Base-by-base conservation (phyloP, 495 filamentous ascomycete species). In the Schizothecium vesticola region DNA sequence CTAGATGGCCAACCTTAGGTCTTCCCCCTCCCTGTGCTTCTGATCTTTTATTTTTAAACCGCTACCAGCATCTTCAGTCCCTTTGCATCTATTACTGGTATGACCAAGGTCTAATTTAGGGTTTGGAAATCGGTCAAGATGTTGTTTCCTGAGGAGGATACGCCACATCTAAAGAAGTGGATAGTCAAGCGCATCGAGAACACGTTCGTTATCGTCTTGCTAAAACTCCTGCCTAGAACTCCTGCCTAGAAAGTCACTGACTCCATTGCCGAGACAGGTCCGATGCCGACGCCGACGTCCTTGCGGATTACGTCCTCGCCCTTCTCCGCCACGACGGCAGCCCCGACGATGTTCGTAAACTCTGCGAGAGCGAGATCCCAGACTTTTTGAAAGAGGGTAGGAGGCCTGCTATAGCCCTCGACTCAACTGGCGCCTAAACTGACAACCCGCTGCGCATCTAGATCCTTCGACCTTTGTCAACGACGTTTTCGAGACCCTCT, bases 261-360 rank as follows among this genome's bases (percentile, higher is more conserved):
- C 64, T 59, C 7, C 61, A 19, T n/a, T 29, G 28, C 59, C n/a
- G 28, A 21, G 72, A 10, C 68, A 97, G 92, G 66, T 96, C 93
- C 16, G 95, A 97, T 77, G 95, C 94, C 60, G 95, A 99, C 77
- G 89, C 92, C 29, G 93, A 97, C 73, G 92, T 99, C 3, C 89
- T 99, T 19, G 94, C 93, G 31, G 95, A 99, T 75, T 99, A 97
- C 74, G 92, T 99, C 0, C 82, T 97, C 31, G 94, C 94, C n/a
- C 87, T 99, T 11, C 83, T 97, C 33, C 87, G 87, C 65, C 88
- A 92, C 64, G 92, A 97, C 72, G 91, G 91, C 68, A 85, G 88
- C 23, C 85, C 87, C n/a, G 86, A 90, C 5, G 84, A 89, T 62
- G 89, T 96, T 43, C 87, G 89, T 73, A 83, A 86, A 73, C 86